A percentile compares a stretch with the other conserved stretches of the same genome.
phyloP scores from a whole-genome alignment of 139 green algal species.

The Picochlorum costavermella region DNA sequence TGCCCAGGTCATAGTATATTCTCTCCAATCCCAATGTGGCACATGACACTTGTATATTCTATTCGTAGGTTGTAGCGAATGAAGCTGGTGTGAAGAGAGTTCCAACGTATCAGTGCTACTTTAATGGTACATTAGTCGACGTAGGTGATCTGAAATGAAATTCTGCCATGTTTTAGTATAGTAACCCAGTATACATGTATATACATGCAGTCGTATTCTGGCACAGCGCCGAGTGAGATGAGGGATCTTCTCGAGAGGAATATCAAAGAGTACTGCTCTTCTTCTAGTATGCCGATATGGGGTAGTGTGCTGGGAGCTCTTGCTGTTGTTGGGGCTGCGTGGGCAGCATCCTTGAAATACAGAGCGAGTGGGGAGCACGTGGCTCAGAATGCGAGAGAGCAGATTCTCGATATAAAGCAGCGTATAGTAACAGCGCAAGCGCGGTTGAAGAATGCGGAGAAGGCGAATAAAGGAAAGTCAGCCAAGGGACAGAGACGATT shows the following conservation, averaged over 20 bases:
- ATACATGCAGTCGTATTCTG: background rate
- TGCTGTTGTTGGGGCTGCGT: background rate
- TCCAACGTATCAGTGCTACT: conserved; percentile 15
- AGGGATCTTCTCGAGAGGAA: conserved; percentile 1
- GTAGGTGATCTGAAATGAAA: background rate
- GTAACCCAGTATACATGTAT: background rate
- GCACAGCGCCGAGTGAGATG: background rate
- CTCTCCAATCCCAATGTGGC: background rate
- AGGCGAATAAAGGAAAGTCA: conserved; percentile 11
- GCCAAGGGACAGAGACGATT: conserved; percentile 7
- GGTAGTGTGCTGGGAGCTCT: background rate
- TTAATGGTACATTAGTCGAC: conserved; percentile 7
- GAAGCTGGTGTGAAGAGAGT: background rate
- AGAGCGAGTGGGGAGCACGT: background rate
- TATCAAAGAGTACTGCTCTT: background rate
- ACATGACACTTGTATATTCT: background rate
- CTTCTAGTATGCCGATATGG: background rate
- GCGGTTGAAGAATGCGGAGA: conserved; percentile 9
- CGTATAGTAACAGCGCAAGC: conserved; percentile 2
- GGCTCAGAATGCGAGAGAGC: background rate
- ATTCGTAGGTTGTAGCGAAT: conserved; percentile 6
- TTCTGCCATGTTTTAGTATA: too few relatives aligned
- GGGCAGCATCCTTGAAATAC: background rate
- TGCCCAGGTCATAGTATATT: background rate
- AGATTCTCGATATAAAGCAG: conserved; percentile 13